Conservation (phyloP, 805 yeast species). For the Starmerella vitae region DNA sequence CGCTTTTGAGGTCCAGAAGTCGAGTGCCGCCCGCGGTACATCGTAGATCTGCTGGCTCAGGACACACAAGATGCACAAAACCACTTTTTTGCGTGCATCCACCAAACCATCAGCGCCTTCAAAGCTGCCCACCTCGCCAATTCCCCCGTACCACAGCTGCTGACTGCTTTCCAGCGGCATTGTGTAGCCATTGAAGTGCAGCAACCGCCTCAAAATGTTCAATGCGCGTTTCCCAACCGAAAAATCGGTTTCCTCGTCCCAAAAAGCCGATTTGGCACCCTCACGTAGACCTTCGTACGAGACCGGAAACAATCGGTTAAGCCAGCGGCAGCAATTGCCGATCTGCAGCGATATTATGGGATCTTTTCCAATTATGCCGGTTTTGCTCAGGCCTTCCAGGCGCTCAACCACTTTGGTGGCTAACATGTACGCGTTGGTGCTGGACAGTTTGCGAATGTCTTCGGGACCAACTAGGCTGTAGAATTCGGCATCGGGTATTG, state of each 20-base stretch:
- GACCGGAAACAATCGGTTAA: conserved; percentile 55
- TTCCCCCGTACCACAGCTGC: conserved; percentile 67
- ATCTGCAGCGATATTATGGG: conserved; percentile 28
- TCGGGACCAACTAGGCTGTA: conserved; percentile 46
- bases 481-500: conserved; percentile 24
- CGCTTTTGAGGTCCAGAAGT: conserved; percentile 43
- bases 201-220: conserved; percentile 32
- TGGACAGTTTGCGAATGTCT: conserved; percentile 44
- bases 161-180: conserved; percentile 22
- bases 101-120: conserved; percentile 21
- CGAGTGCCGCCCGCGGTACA: conserved; percentile 44
- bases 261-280: not conserved
- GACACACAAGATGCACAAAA: conserved; percentile 48
- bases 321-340: conserved; percentile 48
- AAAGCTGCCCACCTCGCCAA: conserved; percentile 35
- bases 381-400: conserved; percentile 24
- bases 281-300: conserved; percentile 37
- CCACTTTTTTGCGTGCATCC: conserved; percentile 47
- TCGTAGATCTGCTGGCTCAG: conserved; percentile 48
- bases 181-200: conserved; percentile 48
- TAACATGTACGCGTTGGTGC: conserved; percentile 43
- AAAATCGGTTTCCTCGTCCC: conserved; percentile 26
- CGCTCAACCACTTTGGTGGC: conserved; percentile 32
- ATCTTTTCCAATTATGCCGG: conserved; percentile 22
- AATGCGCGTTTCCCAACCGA: conserved; percentile 30